Conservation (phyloP, 805 yeast genomes). For the Yamadazyma scolyti region DNA sequence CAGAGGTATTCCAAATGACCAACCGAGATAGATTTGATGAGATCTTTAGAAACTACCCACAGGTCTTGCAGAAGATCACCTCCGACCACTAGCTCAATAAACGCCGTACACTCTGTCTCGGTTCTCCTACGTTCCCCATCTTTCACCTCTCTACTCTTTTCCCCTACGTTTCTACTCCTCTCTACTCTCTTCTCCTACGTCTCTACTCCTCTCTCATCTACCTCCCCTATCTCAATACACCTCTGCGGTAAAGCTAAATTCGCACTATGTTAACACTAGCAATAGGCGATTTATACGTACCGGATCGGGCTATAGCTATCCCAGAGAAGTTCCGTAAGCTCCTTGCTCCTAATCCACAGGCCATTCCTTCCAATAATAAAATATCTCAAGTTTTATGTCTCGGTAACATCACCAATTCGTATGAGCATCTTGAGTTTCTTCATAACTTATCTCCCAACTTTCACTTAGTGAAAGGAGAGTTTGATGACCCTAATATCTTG, state of each 20-base stretch:
- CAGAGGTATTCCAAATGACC: slow-evolving; percentile 72
- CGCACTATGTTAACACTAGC: slow-evolving; percentile 50
- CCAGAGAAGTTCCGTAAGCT: slow-evolving; percentile 68
- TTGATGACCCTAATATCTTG: slow-evolving; percentile 49
- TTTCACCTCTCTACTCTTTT: too few relatives aligned
- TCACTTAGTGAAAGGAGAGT: slow-evolving; percentile 78
- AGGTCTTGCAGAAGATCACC: slow-evolving; percentile 54
- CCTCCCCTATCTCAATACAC: too few relatives aligned
- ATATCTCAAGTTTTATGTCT: slow-evolving; percentile 80
- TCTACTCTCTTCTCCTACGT: too few relatives aligned
- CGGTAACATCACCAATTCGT: slow-evolving; percentile 77
- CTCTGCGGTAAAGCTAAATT: too few relatives aligned
- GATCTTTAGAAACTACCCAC: slow-evolving; percentile 63
- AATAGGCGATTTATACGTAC: slow-evolving; percentile 87
- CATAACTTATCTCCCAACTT: slow-evolving; percentile 67
- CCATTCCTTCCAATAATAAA: slow-evolving; percentile 47
- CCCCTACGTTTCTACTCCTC: too few relatives aligned
- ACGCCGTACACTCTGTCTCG: background rate
- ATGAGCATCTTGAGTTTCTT: slow-evolving; percentile 59
- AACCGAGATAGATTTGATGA: slow-evolving; percentile 67
- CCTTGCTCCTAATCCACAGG: slow-evolving; percentile 58
- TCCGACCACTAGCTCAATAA: slow-evolving; percentile 23
- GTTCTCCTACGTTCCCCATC: background rate
- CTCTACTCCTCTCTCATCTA: too few relatives aligned
- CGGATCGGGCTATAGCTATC: slow-evolving; percentile 70